Evolutionary conservation across 805 yeast species (phyloP), one percentile per base, ranked within the genome.

Genomic region (Metschnikowia cubensis): DNA sequence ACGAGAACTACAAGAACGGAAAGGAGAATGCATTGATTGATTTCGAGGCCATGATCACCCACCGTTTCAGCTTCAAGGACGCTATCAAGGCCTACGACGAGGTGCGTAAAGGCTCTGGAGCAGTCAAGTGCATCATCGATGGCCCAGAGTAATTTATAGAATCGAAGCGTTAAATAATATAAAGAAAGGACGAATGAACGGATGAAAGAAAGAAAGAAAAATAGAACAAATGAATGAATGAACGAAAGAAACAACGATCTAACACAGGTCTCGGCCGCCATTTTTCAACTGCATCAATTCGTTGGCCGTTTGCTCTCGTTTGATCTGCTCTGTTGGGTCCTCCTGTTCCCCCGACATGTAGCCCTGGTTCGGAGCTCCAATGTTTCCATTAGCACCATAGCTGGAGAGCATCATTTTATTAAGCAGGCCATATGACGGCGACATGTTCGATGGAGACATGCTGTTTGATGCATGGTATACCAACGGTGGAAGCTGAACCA

Each of bases 91-190:
- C 96, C 2, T 86, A 85, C 67, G 85, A 87, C 54, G 73, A 77
- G 41, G 83, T 83, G n/a, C 77, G 80, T 54, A 74, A 77, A 37
- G 91, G 91, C 42, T 69, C 77, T 54, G 82, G 81, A 38, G 85
- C 86, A 49, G 83, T 89, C 60, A 89, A 89, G 74, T 84, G 87
- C 54, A 80, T 89, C 61, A 90, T 89, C 55, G 84, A 79, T 47
- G 96, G 96, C 4, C 96, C 96, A 3, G 75, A 78, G 51, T 57
- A 55, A 36, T 14, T 29, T 25, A 39, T 17, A n/a, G 15, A 22
- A 8, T 17, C 7, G 14, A 22, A 42, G 14, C 13, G 29, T 20
- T 4, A 34, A 35, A 17, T 25, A 22, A 3, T 21, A 21, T 35
- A 20, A 42, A 33, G 35, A 42, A 2, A 21, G 21, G 8, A 15